These are phyloP conservation scores for Kodamaea nitidulidarum DNA, from an alignment of 805 yeast genomes.

Conservation along the genomic window DNA sequence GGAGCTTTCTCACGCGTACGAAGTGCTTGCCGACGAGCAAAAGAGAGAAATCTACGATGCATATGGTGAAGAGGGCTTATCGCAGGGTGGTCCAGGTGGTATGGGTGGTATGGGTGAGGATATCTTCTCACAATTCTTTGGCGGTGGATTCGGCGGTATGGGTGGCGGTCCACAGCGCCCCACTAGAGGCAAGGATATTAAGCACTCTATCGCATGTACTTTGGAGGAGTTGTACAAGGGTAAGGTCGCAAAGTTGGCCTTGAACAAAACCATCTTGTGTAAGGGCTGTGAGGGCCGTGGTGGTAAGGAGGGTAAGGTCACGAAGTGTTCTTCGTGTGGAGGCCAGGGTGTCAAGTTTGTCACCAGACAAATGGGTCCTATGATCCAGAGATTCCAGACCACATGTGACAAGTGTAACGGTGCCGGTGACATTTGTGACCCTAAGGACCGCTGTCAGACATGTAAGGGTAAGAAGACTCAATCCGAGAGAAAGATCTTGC, in stretches of 20 bases:
- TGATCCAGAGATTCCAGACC: slow-evolving; percentile 96
- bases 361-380: slow-evolving; percentile 98
- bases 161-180: slow-evolving; percentile 72
- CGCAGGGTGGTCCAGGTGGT: slow-evolving; percentile 55
- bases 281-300: slow-evolving; percentile 90
- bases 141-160: slow-evolving; percentile 55
- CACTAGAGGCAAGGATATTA: slow-evolving; percentile 83
- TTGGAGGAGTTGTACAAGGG: slow-evolving; percentile 94
- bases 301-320: slow-evolving; percentile 88
- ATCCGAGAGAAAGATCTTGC: slow-evolving; percentile 86
- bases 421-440: slow-evolving; percentile 80
- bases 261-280: slow-evolving; percentile 89
- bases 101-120: slow-evolving; percentile 68
- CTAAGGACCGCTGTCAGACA: slow-evolving; percentile 80
- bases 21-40: slow-evolving; percentile 78
- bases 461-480: slow-evolving; percentile 89
- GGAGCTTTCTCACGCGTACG: slow-evolving; percentile 84
- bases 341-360: slow-evolving; percentile 91
- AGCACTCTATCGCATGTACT: slow-evolving; percentile 78
- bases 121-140: slow-evolving; percentile 77
- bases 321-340: slow-evolving; percentile 79
- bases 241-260: slow-evolving; percentile 87
- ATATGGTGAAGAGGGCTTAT: slow-evolving; percentile 89
- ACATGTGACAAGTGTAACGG: slow-evolving; percentile 92
- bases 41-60: slow-evolving; percentile 87